These are phyloP conservation scores for Scutellaria baicalensis DNA, from an alignment of 257 asterid species.

Conservation along the genomic window DNA sequence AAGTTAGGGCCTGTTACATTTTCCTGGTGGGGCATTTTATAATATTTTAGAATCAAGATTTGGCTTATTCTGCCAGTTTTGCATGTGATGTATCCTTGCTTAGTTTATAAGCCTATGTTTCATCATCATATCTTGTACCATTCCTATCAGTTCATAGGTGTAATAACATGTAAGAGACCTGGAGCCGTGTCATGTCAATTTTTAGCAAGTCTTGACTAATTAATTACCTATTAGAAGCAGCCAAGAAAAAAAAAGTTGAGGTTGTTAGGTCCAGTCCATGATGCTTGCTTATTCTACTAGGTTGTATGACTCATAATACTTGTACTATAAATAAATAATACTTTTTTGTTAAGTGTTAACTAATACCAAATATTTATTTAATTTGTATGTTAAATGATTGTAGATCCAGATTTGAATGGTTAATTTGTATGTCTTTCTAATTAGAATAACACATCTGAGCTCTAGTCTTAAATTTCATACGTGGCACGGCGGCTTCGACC, in stretches of 20 bases:
- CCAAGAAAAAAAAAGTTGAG: background rate
- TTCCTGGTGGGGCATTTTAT: background rate
- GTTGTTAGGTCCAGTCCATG: background rate
- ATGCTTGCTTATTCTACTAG: too few species aligned
- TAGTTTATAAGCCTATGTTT: background rate
- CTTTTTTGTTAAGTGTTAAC: too few species aligned
- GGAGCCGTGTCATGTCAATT: background rate
- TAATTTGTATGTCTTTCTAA: too few species aligned
- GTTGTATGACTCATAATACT: too few species aligned
- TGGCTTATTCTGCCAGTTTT: background rate
- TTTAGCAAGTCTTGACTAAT: too few species aligned
- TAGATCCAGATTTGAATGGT: too few species aligned
- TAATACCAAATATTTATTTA: too few species aligned
- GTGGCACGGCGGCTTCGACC: background rate
- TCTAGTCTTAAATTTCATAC: too few species aligned
- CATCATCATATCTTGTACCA: background rate
- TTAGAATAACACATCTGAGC: background rate
- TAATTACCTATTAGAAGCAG: background rate
- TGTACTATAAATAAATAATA: too few species aligned
- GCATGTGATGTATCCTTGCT: background rate
- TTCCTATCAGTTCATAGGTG: background rate
- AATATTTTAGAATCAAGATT: background rate
- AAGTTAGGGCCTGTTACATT: constrained; percentile 2
- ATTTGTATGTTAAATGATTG: too few species aligned
- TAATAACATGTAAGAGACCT: too few species aligned